Evolutionary conservation across 768 basidiomycete genomes (phyloP).

Genomic region (Suillus americanus): DNA sequence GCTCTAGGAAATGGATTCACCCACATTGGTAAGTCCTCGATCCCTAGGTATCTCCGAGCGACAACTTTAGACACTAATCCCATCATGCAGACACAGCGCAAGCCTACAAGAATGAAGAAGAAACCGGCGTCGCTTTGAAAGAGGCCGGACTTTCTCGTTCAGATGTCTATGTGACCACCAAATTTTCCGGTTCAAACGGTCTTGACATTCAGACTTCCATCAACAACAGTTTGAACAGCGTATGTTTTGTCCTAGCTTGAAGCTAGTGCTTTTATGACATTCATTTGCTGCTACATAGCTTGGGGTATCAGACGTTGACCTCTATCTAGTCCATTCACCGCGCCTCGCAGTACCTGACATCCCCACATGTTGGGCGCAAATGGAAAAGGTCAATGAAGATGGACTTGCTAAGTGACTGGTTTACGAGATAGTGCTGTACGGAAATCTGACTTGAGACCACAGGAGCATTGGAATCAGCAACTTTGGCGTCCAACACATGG

Average conservation of each 20-base stretch:
- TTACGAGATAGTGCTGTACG: no score
- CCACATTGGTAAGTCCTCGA: conserved; percentile 50
- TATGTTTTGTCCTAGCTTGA: conserved; percentile 16
- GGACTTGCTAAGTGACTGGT: conserved; percentile 54
- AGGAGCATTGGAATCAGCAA: conserved; percentile 78
- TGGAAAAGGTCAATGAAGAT: conserved; percentile 57
- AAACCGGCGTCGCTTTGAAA: conserved; percentile 37
- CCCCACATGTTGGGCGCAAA: conserved; percentile 58
- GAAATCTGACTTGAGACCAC: not conserved
- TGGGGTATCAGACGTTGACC: conserved; percentile 46
- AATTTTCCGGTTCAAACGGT: conserved; percentile 52
- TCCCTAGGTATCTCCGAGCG: not conserved
- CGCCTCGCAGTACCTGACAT: conserved; percentile 57
- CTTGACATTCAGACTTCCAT: conserved; percentile 57
- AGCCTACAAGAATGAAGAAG: conserved; percentile 55
- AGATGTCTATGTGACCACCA: conserved; percentile 66
- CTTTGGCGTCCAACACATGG: conserved; percentile 55
- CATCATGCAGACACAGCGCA: conserved; percentile 54
- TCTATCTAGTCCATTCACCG: conserved; percentile 70
- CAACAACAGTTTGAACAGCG: conserved; percentile 54
- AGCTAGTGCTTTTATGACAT: conserved; percentile 30
- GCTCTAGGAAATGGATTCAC: conserved; percentile 61
- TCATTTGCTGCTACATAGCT: not conserved
- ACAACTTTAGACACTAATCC: not conserved
- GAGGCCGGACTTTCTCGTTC: conserved; percentile 55